These are phyloP conservation scores for Avena insularis DNA, from an alignment of 176 grass and related monocot species.

Conservation along the genomic window DNA sequence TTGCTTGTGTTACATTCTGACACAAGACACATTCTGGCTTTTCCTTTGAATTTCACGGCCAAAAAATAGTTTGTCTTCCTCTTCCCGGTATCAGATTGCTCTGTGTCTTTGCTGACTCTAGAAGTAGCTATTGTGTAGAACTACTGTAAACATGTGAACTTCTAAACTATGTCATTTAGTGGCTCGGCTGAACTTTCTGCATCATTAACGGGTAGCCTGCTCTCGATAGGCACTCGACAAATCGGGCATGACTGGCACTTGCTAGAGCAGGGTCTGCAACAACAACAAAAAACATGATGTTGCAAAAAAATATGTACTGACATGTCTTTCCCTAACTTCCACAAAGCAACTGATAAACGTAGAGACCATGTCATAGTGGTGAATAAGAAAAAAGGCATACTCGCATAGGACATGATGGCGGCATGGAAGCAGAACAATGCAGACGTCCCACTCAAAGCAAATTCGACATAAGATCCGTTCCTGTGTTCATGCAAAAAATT, in stretches of 20 bases:
- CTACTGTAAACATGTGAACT: slow-evolving; percentile 26
- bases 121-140: not conserved
- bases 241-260: slow-evolving; percentile 67
- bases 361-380: not conserved
- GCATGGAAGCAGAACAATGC: slow-evolving; percentile 66
- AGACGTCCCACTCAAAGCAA: slow-evolving; percentile 72
- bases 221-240: slow-evolving; percentile 57
- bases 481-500: slow-evolving; percentile 33
- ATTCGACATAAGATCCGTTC: slow-evolving; percentile 71
- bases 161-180: slow-evolving; percentile 40
- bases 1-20: slow-evolving; percentile 1
- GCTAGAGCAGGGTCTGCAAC: slow-evolving; percentile 54
- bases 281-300: slow-evolving; percentile 14
- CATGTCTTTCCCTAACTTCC: not conserved
- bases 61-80: not conserved
- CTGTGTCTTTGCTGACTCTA: not conserved
- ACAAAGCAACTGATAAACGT: not conserved
- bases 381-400: slow-evolving; percentile 53
- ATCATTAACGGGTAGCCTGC: slow-evolving; percentile 46
- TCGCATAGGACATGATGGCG: slow-evolving; percentile 75
- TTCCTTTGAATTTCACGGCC: slow-evolving; percentile 13
- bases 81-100: not conserved
- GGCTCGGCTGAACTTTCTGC: slow-evolving; percentile 21
- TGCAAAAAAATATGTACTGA: not conserved
- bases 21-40: not conserved